phyloP scores from a whole-genome alignment of 805 yeast species.

The Pichia paraexigua region DNA sequence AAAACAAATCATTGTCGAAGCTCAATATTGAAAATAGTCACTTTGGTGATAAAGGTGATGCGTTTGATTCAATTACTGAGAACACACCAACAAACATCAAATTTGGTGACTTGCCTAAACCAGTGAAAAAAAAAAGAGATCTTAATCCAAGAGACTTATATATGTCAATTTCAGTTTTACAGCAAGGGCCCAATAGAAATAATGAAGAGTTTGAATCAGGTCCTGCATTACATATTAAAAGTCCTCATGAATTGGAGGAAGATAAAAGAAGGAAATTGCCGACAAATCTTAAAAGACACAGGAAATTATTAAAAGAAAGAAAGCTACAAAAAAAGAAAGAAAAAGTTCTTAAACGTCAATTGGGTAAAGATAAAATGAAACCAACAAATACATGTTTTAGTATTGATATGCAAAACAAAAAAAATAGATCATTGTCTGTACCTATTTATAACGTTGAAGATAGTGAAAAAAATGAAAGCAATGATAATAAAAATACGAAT shows the following conservation, averaged over 20 bases:
- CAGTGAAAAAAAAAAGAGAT: slow-evolving; percentile 35
- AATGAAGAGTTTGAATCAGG: slow-evolving; percentile 47
- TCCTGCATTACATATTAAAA: slow-evolving; percentile 67
- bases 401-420: background rate
- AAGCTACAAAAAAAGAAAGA: slow-evolving; percentile 1
- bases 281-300: slow-evolving; percentile 20
- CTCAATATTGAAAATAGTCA: background rate
- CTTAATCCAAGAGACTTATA: slow-evolving; percentile 78
- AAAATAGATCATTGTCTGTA: background rate
- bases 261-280: slow-evolving; percentile 7
- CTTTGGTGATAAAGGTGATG: background rate
- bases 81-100: slow-evolving; percentile 33
- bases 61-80: background rate
- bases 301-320: slow-evolving; percentile 17
- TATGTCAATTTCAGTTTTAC: slow-evolving; percentile 76
- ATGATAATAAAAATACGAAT: background rate
- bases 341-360: background rate
- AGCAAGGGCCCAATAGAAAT: slow-evolving; percentile 34
- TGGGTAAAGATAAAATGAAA: background rate
- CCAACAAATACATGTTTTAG: background rate
- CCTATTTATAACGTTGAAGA: background rate
- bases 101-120: slow-evolving; percentile 55
- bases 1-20: background rate
- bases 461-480: background rate
- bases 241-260: slow-evolving; percentile 64